phyloP scores from a whole-genome alignment of 192 early-diverging fungal species.

The Linnemannia schmuckeri region DNA sequence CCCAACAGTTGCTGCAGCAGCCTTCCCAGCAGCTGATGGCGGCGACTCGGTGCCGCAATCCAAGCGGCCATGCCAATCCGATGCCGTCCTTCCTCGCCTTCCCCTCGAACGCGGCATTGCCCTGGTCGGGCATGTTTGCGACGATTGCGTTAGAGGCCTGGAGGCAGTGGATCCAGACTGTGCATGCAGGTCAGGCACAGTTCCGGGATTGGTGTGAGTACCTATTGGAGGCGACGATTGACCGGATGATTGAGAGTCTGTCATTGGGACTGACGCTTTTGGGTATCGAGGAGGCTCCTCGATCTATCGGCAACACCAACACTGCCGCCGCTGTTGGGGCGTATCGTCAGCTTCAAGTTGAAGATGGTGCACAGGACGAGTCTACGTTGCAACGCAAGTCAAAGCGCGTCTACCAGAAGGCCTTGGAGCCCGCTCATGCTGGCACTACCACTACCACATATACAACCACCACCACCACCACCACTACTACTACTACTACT shows the following conservation, averaged over 20 bases:
- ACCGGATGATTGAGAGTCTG: slow-evolving; percentile 39
- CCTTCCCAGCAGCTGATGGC: not conserved
- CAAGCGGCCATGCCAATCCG: not conserved
- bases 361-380: not conserved
- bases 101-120: not conserved
- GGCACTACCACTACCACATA: not conserved
- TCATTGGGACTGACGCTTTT: slow-evolving; percentile 33
- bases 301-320: not conserved
- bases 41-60: not conserved
- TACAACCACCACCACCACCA: not conserved
- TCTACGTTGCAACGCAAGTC: not conserved
- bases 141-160: slow-evolving; percentile 40
- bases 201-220: slow-evolving; percentile 54
- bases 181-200: slow-evolving; percentile 44
- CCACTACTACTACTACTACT: too few species aligned
- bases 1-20: not conserved
- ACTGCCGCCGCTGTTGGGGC: not conserved
- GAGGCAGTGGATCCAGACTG: slow-evolving; percentile 45
- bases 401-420: not conserved
- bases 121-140: slow-evolving; percentile 23
- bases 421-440: not conserved
- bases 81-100: slow-evolving; percentile 29
- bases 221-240: slow-evolving; percentile 35
- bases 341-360: not conserved
- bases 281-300: slow-evolving; percentile 11